Percentiles rank a stretch among this genome's conserved stretches.
These are phyloP conservation scores for Trichomonas gallinae DNA, from an alignment of 208 protist species.

Conservation along the genomic window DNA sequence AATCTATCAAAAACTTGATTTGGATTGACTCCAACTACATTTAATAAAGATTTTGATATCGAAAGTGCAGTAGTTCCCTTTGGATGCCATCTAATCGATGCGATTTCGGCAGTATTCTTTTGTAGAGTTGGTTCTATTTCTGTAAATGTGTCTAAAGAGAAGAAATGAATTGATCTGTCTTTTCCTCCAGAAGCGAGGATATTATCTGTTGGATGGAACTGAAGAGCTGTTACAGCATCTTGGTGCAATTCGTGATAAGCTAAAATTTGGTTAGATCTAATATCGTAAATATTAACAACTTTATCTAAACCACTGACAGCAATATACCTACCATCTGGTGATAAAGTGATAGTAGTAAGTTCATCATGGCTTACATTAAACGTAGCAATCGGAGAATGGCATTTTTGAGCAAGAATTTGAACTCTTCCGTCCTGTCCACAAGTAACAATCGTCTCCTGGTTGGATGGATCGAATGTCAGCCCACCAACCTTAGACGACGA, in stretches of 20 bases:
- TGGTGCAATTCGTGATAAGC: not conserved
- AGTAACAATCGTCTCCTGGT: not conserved
- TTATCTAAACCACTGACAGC: not conserved
- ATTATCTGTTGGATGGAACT: not conserved
- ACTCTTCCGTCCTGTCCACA: not conserved
- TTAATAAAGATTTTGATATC: not conserved
- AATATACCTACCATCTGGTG: not conserved
- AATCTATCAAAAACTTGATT: not conserved
- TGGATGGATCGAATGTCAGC: not conserved
- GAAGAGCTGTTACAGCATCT: not conserved
- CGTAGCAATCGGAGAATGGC: not conserved
- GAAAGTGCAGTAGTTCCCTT: not conserved
- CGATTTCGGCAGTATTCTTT: not conserved
- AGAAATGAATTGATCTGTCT: slow-evolving; percentile 7
- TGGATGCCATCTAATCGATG: not conserved
- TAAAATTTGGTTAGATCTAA: not conserved
- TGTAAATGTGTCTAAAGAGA: not conserved
- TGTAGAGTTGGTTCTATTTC: not conserved
- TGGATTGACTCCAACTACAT: not conserved
- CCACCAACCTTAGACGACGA: not conserved
- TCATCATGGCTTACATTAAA: not conserved
- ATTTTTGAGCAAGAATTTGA: not conserved
- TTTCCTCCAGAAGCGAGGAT: not conserved
- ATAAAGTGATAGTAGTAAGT: not conserved
- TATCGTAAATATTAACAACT: not conserved